phyloP scores from a whole-genome alignment of 176 grass and related monocot genomes.

The Musa acuminata region DNA sequence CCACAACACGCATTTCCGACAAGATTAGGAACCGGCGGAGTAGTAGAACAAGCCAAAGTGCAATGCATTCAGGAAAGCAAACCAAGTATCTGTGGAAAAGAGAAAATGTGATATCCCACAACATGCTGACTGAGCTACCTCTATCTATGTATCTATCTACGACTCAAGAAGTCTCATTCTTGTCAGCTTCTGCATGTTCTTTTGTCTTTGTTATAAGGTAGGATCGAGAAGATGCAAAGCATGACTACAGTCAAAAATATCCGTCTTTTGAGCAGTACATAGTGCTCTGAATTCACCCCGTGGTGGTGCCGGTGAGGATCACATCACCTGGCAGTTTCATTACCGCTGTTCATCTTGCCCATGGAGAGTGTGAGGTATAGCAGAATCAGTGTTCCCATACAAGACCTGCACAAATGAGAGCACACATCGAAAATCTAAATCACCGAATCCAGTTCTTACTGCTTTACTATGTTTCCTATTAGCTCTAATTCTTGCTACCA shows the following conservation, averaged over 20 bases:
- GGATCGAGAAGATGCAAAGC: too few relatives aligned
- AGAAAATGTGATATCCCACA: neutral
- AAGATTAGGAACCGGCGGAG: neutral
- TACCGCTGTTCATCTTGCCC: slow-evolving; percentile 22
- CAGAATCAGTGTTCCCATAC: slow-evolving; percentile 49
- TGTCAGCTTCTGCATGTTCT: neutral
- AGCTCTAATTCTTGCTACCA: too few relatives aligned
- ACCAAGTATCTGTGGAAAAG: neutral
- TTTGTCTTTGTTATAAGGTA: neutral
- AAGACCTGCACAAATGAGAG: slow-evolving; percentile 24
- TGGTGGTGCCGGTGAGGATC: neutral
- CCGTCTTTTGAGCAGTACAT: neutral
- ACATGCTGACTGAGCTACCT: neutral
- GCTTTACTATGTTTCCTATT: too few relatives aligned
- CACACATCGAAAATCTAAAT: too few relatives aligned
- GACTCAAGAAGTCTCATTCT: neutral
- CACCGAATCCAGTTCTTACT: too few relatives aligned
- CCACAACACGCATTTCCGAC: neutral
- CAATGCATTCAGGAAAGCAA: neutral
- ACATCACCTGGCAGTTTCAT: slow-evolving; percentile 27
- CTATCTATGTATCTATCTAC: neutral
- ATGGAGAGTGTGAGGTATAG: slow-evolving; percentile 53
- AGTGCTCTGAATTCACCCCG: too few relatives aligned
- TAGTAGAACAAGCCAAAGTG: neutral
- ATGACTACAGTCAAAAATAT: too few relatives aligned